Base-by-base conservation (phyloP, 2,329 filamentous ascomycete genomes). In the Fusarium redolens region DNA sequence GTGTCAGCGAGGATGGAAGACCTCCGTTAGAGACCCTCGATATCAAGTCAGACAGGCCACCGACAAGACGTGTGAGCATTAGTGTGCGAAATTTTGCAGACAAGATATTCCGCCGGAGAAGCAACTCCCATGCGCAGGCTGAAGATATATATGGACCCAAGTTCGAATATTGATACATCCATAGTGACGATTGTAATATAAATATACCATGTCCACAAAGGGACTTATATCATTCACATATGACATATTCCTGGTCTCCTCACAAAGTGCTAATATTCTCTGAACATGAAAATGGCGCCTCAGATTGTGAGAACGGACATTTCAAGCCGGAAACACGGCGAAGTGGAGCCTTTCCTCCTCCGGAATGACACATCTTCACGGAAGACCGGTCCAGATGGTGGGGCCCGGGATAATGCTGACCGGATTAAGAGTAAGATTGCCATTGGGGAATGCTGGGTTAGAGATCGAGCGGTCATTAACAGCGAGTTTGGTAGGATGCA, bases 71-170 rank as follows among this genome's bases (percentile, higher is more conserved):
- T 22, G 68, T 78, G 52, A 79, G 77, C 47, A 66, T 79, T 47
- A 74, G 75, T 38, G 71, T 79, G 58, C 72, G 77, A 47, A 71
- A 75, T 44, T 71, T 79, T 41, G 74, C 78, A 44, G 77, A 79
- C 31, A 78, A 68, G 31, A 72, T 79, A 38, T 79, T 79, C 66
- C 77, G 77, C 40, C 75, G 76, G 56, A 78, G 73, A 56, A 76
- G 75, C 50, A 77, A 75, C 64, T 78, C 76, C 13, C 74, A 76
- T 52, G 75, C 69, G 51, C 76, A 78, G 62, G 65, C 61, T 57
- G 76, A 78, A 55, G 72, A 78, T 54, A 47, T 67, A 58, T 74
- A 74, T 30, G 54, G 52, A 68, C 71, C 69, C 25, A 77, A 75
- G 50, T 69, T 78, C 70, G 76, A 77, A 64, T 75, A 75, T 56